phyloP scores from a whole-genome alignment of 148 eudicot species.

The Vaccinium myrtillus region DNA sequence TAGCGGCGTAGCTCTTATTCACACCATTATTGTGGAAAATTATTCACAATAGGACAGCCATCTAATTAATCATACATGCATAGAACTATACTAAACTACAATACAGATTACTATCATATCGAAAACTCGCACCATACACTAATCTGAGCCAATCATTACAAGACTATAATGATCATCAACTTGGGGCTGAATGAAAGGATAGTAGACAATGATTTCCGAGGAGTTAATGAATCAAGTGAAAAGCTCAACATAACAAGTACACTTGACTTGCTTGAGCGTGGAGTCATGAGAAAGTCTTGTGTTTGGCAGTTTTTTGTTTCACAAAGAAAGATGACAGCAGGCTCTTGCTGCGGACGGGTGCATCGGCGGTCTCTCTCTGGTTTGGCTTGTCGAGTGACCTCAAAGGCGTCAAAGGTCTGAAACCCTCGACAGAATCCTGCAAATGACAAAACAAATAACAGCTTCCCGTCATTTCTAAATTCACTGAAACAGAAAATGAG shows the following conservation, averaged over 20 bases:
- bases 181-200: not conserved
- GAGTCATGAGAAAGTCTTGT: constrained; percentile 37
- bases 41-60: not conserved
- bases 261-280: not conserved
- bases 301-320: constrained; percentile 66
- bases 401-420: constrained; percentile 46
- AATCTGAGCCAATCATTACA: not conserved
- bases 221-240: not conserved
- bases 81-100: not conserved
- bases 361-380: constrained; percentile 33
- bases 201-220: not conserved
- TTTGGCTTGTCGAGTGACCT: constrained; percentile 46
- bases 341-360: constrained; percentile 67
- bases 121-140: not conserved
- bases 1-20: not conserved
- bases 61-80: not conserved
- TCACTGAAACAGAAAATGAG: not conserved
- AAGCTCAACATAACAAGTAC: not conserved
- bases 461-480: not conserved
- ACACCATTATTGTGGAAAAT: not conserved
- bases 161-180: not conserved
- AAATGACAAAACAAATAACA: not conserved
- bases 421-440: constrained; percentile 49
- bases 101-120: not conserved
- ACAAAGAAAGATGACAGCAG: constrained; percentile 73